phyloP scores from a whole-genome alignment of 2,329 filamentous ascomycete species.

The Aspergillus arachidicola region DNA sequence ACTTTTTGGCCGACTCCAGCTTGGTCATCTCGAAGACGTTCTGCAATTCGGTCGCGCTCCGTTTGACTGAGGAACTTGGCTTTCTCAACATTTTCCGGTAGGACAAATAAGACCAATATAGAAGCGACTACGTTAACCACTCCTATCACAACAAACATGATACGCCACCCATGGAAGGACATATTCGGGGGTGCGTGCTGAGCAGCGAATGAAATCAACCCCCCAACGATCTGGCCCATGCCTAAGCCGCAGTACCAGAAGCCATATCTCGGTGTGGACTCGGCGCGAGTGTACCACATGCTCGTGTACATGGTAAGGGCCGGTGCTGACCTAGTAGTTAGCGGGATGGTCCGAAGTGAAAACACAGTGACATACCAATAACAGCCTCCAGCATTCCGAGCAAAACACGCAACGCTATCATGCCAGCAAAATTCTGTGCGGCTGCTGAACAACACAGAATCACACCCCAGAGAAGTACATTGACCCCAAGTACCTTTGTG shows the following conservation, averaged over 20 bases:
- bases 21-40: conserved; percentile 23
- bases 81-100: conserved; percentile 23
- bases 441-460: conserved; percentile 45
- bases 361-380: conserved; percentile 20
- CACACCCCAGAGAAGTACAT: conserved; percentile 62
- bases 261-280: conserved; percentile 30
- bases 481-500: conserved; percentile 62
- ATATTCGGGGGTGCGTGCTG: conserved; percentile 27
- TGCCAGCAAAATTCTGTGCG: conserved; percentile 55
- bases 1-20: conserved; percentile 24
- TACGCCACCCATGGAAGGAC: conserved; percentile 29
- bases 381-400: conserved; percentile 56
- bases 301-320: conserved; percentile 31
- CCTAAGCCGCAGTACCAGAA: conserved; percentile 35
- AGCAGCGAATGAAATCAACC: conserved; percentile 30
- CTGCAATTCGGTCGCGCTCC: conserved; percentile 21
- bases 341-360: not conserved
- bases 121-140: conserved; percentile 27
- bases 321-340: conserved; percentile 17
- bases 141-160: conserved; percentile 34
- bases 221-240: conserved; percentile 32
- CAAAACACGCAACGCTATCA: conserved; percentile 57
- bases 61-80: conserved; percentile 26
- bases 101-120: conserved; percentile 23
- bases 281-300: conserved; percentile 31